Conservation (phyloP, 345 rosid species). For the Viola odorata region DNA sequence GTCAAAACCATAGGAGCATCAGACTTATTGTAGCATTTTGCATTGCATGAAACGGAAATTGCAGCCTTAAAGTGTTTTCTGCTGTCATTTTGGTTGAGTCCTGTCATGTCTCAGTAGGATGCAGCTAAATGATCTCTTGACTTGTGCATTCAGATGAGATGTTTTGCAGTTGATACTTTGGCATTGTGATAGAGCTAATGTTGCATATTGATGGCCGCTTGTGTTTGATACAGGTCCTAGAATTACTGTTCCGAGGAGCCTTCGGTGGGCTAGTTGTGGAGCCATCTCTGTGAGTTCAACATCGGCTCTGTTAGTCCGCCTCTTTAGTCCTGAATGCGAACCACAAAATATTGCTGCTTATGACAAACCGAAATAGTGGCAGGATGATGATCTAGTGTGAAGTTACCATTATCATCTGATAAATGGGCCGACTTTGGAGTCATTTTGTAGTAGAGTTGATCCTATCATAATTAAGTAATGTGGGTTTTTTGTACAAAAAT, state of each 20-base stretch:
- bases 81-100: no score
- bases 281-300: constrained; percentile 63
- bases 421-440: neutral
- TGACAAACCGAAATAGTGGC: constrained; percentile 29
- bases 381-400: neutral
- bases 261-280: constrained; percentile 92
- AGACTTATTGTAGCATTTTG: no score
- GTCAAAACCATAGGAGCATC: no score
- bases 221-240: constrained; percentile 46
- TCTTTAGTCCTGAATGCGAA: constrained; percentile 89
- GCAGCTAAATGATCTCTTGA: neutral
- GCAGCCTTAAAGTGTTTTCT: neutral
- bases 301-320: constrained; percentile 66
- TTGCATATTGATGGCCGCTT: neutral
- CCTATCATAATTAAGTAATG: no score
- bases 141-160: neutral
- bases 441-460: no score
- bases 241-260: constrained; percentile 54
- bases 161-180: neutral
- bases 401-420: neutral
- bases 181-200: neutral
- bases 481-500: no score
- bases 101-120: neutral
- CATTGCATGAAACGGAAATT: neutral
- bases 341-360: constrained; percentile 89